Evolutionary conservation across 176 grass and related monocot genomes (phyloP), one percentile per base, ranked within the genome.

Genomic region (Eragrostis nindensis): DNA sequence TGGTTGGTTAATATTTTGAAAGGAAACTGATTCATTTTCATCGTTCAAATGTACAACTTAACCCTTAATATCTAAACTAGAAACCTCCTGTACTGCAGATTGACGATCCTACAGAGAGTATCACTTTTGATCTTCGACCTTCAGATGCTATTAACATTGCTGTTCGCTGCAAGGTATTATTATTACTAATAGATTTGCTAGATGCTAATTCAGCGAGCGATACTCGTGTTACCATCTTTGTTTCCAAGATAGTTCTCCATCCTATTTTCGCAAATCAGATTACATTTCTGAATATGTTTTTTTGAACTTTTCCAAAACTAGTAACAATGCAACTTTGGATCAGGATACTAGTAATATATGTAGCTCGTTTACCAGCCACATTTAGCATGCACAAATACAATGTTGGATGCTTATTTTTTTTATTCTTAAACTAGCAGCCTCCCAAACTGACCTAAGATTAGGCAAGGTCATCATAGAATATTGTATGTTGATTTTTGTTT

Each of bases 131-230:
- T 89, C 88, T 91, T 62, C 85, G 90, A 60, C 95, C 95, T 85
- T 98, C 95, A 54, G 95, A 98, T 78, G 95, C 95, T 55, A 91
- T 98, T 59, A 98, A 98, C 62, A 88, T 98, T 54, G 95, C 95
- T 83, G 92, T 98, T 89, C 90, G 90, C 76, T 98, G 92, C 87
- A 98, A 98, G 95, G 92, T 97, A 72, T 79, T 62, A 24, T 78
- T 66, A 13, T 67, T 83, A 19, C 66, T 74, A 3, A 68, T 62
- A 6, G 25, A 26, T 55, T 48, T 72, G 22, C 16, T 68, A 48
- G 46, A 65, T 78, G 66, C 47, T 29, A 68, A 47, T 56, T 53
- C 25, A 66, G 0, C 4, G 1, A 15, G 24, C 36, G 45, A 27
- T 74, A 68, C 39, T 74, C 47, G 55, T 47, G 32, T 36, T 36